Evolutionary conservation across 192 early-diverging fungal genomes (phyloP).

Genomic region (Lobulomyces angularis): DNA sequence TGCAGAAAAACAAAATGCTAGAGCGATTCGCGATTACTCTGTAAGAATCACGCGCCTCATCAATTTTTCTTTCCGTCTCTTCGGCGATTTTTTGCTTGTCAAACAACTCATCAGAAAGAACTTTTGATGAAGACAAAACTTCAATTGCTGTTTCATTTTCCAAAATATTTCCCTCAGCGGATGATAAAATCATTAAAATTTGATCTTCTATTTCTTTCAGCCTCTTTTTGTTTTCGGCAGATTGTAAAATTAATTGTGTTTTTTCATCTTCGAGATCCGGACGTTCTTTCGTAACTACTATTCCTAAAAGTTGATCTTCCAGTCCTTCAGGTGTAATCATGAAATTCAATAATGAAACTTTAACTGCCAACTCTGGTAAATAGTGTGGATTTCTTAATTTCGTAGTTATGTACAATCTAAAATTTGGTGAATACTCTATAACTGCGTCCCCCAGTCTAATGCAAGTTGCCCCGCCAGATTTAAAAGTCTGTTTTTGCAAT

Average conservation of each 20-base stretch:
- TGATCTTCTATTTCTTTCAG: constrained; percentile 56
- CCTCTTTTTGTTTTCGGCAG: constrained; percentile 48
- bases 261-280: constrained; percentile 58
- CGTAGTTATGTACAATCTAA: constrained; percentile 52
- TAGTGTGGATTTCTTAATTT: constrained; percentile 56
- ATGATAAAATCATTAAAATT: constrained; percentile 47
- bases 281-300: constrained; percentile 48
- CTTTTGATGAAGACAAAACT: constrained; percentile 42
- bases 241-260: constrained; percentile 47
- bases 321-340: constrained; percentile 60
- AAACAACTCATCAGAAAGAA: constrained; percentile 43
- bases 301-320: constrained; percentile 52
- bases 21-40: constrained; percentile 55
- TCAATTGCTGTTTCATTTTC: constrained; percentile 56
- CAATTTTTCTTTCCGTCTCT: constrained; percentile 55
- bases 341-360: constrained; percentile 55
- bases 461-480: constrained; percentile 44
- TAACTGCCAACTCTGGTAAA: constrained; percentile 45
- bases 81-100: constrained; percentile 59
- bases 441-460: constrained; percentile 49
- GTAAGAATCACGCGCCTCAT: constrained; percentile 53
- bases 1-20: constrained; percentile 49
- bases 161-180: constrained; percentile 52
- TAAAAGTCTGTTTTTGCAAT: constrained; percentile 51
- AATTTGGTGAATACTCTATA: constrained; percentile 46